These are phyloP conservation scores for Fusarium pininemorale DNA, from an alignment of 2,329 filamentous ascomycete species.

Conservation along the genomic window DNA sequence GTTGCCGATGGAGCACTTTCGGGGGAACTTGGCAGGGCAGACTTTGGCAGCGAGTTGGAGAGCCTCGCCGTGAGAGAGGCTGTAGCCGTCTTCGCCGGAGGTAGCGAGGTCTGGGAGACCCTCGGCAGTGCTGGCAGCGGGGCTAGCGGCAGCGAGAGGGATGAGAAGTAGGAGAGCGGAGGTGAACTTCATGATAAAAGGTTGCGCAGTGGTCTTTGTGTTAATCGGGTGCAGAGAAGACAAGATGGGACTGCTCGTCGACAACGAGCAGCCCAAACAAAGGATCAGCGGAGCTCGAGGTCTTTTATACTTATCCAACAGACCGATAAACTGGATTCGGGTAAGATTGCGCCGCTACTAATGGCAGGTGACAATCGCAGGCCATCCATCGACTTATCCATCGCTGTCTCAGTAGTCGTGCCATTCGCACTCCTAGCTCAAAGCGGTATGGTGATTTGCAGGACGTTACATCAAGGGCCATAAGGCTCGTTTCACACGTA, in stretches of 20 bases:
- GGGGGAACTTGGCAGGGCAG: slow-evolving; percentile 21
- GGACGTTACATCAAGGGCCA: background rate
- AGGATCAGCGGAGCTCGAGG: accelerated
- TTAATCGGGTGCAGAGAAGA: too few relatives aligned
- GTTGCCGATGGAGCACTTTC: slow-evolving; percentile 1
- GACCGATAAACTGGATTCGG: background rate
- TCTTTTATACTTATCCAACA: background rate
- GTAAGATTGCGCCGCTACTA: background rate
- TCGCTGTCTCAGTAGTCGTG: accelerated
- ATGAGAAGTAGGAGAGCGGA: background rate
- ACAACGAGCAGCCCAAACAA: accelerated
- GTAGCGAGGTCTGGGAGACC: slow-evolving; percentile 13
- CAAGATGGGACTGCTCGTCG: background rate
- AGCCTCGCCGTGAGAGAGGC: background rate
- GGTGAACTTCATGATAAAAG: background rate
- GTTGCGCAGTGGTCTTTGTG: too few relatives aligned
- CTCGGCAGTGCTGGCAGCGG: slow-evolving; percentile 1
- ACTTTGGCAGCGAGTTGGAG: slow-evolving; percentile 1
- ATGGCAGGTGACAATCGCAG: background rate
- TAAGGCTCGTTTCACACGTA: background rate
- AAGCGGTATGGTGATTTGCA: accelerated
- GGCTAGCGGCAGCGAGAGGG: background rate
- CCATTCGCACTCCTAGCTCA: background rate
- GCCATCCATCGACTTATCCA: too few relatives aligned
- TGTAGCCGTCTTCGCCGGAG: background rate